Conservation (phyloP, 306 rosid genomes). For the Cyclanthera cordifolia region DNA sequence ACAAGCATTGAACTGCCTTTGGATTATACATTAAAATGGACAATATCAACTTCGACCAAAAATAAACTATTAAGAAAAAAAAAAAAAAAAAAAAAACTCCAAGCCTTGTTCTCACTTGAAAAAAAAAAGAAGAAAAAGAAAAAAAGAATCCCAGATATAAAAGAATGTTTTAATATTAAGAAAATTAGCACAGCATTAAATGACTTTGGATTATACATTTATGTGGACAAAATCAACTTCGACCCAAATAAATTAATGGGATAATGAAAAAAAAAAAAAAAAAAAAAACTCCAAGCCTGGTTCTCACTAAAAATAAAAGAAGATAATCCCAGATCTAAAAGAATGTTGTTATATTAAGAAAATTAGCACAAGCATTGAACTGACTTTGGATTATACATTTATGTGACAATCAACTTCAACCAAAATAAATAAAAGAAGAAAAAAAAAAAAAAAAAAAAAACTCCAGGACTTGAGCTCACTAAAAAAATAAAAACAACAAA, state of each 20-base stretch:
- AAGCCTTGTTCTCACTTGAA: neutral
- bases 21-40: neutral
- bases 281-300: neutral
- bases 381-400: neutral
- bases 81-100: slow-evolving; percentile 4
- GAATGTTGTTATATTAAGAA: neutral
- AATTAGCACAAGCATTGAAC: slow-evolving; percentile 2
- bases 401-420: neutral
- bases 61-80: slow-evolving; percentile 4
- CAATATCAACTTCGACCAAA: neutral
- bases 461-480: slow-evolving; percentile 4
- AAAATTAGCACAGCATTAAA: slow-evolving; percentile 7
- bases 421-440: neutral
- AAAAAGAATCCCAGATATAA: slow-evolving; percentile 9
- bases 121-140: neutral
- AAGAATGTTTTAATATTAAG: neutral
- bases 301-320: too few species aligned
- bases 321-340: neutral
- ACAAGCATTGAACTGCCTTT: neutral
- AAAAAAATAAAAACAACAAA: slow-evolving; percentile 1
- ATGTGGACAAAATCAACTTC: neutral
- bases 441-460: slow-evolving; percentile 4
- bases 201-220: neutral
- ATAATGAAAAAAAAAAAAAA: slow-evolving; percentile 11
- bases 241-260: neutral